These are phyloP conservation scores for Alternaria sp. DNA, from an alignment of 2,329 filamentous ascomycete species.

Conservation along the genomic window DNA sequence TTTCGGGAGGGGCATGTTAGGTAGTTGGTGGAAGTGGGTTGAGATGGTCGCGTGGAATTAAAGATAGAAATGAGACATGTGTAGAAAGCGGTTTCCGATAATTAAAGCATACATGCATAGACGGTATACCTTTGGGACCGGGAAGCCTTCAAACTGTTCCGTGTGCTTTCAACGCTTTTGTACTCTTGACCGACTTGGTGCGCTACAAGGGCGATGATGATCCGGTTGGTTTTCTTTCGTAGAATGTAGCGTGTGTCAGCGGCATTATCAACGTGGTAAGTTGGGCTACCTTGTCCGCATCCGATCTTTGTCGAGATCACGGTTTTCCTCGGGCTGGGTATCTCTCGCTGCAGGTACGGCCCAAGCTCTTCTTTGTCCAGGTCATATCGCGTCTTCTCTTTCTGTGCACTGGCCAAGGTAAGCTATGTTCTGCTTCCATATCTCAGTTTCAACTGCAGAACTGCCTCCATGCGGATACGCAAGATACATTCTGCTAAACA, in stretches of 20 bases:
- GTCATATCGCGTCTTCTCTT: conserved; percentile 37
- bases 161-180: conserved; percentile 82
- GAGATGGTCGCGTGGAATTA: neutral
- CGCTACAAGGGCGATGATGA: conserved; percentile 88
- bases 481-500: conserved; percentile 2
- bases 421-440: neutral
- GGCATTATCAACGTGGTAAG: conserved; percentile 80
- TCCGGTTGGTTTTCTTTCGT: conserved; percentile 93
- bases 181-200: conserved; percentile 97
- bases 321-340: conserved; percentile 38
- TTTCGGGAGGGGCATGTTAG: neutral
- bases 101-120: conserved; percentile 82
- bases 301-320: conserved; percentile 72
- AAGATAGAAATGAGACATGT: conserved; percentile 22
- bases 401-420: conserved; percentile 23
- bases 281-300: conserved; percentile 96
- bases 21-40: neutral
- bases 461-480: neutral
- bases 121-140: conserved; percentile 82
- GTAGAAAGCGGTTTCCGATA: conserved; percentile 93
- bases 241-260: conserved; percentile 78
- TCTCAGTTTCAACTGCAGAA: neutral
- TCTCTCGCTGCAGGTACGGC: conserved; percentile 39
- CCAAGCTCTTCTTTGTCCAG: conserved; percentile 45
- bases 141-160: conserved; percentile 74